Percentiles rank a stretch among this genome's conserved stretches.
Evolutionary conservation across 495 filamentous ascomycete genomes (phyloP).

Genomic region (Neurospora cerealis): DNA sequence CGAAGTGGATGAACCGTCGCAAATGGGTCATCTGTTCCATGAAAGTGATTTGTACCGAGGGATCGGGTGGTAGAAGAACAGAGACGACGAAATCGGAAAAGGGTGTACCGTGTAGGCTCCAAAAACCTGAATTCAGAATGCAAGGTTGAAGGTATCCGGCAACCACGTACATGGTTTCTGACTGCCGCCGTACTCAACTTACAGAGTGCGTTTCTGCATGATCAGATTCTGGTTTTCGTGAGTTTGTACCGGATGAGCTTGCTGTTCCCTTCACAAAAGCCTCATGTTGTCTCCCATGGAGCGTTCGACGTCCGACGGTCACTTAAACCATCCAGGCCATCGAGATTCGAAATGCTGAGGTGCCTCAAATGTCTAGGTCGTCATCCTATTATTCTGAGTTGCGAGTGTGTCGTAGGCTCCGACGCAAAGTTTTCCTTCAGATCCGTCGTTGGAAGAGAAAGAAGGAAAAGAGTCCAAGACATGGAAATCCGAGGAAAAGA

Average conservation of each 20-base stretch:
- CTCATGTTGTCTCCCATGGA: neutral
- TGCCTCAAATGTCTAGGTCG: neutral
- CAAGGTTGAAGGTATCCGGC: neutral
- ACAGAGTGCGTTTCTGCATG: neutral
- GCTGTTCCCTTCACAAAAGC: neutral
- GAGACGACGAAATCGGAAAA: too few species aligned
- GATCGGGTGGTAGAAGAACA: neutral
- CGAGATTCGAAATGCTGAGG: neutral
- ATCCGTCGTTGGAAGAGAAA: neutral
- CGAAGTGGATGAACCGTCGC: neutral
- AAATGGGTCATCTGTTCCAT: neutral
- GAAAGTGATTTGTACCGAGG: neutral
- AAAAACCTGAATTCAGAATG: neutral
- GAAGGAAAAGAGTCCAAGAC: neutral
- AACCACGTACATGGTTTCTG: neutral
- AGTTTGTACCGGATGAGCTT: neutral
- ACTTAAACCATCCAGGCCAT: neutral
- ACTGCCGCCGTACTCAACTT: neutral
- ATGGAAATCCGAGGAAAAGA: neutral
- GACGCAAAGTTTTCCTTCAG: neutral
- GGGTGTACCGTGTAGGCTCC: neutral
- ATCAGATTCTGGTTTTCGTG: neutral
- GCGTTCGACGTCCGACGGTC: neutral
- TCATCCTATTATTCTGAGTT: neutral
- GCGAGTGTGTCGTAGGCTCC: neutral